Evolutionary conservation across 192 early-diverging fungal species (phyloP).

Genomic region (Backusella westeae): DNA sequence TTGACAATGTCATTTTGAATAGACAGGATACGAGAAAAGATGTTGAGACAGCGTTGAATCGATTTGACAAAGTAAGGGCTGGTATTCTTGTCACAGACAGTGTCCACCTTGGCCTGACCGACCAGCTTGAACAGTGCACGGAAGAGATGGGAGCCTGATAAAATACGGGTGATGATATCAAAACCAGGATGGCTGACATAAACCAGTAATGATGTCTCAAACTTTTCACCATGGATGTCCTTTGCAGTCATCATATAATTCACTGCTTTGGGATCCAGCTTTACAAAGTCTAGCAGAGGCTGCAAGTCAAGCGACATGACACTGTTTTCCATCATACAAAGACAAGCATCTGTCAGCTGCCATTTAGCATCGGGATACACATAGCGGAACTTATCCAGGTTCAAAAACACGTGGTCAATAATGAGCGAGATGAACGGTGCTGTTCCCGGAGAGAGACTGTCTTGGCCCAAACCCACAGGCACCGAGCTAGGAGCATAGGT

Average conservation of each 20-base stretch:
- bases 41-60: constrained; percentile 51
- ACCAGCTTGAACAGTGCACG: constrained; percentile 70
- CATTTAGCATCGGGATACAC: constrained; percentile 69
- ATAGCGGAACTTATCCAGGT: constrained; percentile 68
- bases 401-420: constrained; percentile 82
- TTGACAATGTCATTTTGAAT: constrained; percentile 77
- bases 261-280: not conserved
- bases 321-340: constrained; percentile 79
- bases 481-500: constrained; percentile 47
- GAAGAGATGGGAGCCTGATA: constrained; percentile 74
- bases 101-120: constrained; percentile 22
- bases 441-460: constrained; percentile 71
- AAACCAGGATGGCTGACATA: constrained; percentile 76
- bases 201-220: not conserved
- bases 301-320: constrained; percentile 73
- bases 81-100: not conserved
- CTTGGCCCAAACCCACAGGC: constrained; percentile 60
- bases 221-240: not conserved
- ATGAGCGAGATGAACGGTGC: constrained; percentile 81
- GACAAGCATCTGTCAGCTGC: constrained; percentile 69
- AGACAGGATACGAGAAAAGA: constrained; percentile 64
- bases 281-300: constrained; percentile 32
- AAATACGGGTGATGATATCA: constrained; percentile 70
- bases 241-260: not conserved
- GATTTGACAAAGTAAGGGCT: constrained; percentile 40